Percentiles rank a stretch among this genome's conserved stretches.
Conservation (phyloP, 1,284 basidiomycete species). For the Exobasidium rhododendri region DNA sequence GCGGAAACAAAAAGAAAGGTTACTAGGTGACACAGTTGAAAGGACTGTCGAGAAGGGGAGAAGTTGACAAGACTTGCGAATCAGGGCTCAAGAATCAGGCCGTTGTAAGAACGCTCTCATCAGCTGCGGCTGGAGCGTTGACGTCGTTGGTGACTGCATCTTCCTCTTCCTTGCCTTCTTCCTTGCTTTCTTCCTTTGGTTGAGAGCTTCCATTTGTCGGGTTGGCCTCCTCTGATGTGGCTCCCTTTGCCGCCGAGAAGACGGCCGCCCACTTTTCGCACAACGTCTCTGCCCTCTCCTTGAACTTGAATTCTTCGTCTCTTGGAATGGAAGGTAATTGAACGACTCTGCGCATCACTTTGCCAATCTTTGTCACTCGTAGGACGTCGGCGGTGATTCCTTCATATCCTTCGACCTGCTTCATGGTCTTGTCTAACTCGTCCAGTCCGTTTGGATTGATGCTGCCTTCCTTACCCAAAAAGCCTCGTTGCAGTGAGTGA, state of each 20-base stretch:
- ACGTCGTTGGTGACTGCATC: not conserved
- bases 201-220: not conserved
- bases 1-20: too few relatives aligned
- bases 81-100: too few relatives aligned
- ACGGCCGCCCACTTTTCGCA: conserved; percentile 5
- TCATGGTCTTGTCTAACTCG: not conserved
- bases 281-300: conserved; percentile 7
- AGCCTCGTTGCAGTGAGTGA: conserved; percentile 14
- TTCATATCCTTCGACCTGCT: not conserved
- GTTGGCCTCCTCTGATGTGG: not conserved
- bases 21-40: too few relatives aligned
- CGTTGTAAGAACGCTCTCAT: not conserved
- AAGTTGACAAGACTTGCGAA: too few relatives aligned
- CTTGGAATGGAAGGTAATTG: conserved; percentile 2
- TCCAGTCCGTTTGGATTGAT: conserved; percentile 8
- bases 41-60: too few relatives aligned
- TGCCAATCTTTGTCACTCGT: conserved; percentile 5
- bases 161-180: too few relatives aligned
- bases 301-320: conserved; percentile 9
- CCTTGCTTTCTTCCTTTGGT: not conserved
- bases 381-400: not conserved
- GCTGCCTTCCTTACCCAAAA: conserved; percentile 11
- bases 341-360: conserved; percentile 8
- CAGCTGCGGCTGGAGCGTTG: not conserved
- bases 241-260: not conserved